These are phyloP conservation scores for Penicillium rolfsii DNA, from an alignment of 2,329 filamentous ascomycete genomes.

Conservation along the genomic window DNA sequence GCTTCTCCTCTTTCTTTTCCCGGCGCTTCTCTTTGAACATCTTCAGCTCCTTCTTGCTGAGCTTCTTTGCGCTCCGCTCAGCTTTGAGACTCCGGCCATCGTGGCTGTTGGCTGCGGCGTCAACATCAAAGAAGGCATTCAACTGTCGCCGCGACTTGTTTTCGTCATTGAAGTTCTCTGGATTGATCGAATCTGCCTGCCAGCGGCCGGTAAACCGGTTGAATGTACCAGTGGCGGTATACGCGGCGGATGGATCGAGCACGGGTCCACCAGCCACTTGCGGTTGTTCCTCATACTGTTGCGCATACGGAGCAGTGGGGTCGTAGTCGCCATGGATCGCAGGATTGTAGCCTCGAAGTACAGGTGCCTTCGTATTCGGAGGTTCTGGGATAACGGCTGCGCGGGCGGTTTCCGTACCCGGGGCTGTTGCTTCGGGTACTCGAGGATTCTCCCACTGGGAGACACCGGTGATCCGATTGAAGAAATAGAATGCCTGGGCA, in stretches of 20 bases:
- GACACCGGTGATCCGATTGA: conserved; percentile 74
- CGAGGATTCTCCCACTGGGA: conserved; percentile 89
- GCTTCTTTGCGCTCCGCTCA: conserved; percentile 81
- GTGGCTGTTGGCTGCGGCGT: conserved; percentile 87
- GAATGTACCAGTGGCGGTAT: conserved; percentile 74
- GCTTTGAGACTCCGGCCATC: conserved; percentile 89
- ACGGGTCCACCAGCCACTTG: conserved; percentile 23
- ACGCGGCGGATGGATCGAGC: conserved; percentile 55
- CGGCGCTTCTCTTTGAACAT: conserved; percentile 87
- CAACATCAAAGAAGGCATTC: conserved; percentile 94
- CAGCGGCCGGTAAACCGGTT: conserved; percentile 88
- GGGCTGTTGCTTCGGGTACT: conserved; percentile 55
- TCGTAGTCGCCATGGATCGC: conserved; percentile 97
- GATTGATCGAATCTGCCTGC: conserved; percentile 68
- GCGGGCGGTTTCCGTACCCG: conserved; percentile 31
- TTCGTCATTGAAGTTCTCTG: conserved; percentile 81
- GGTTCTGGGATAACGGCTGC: conserved; percentile 39
- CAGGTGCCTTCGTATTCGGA: conserved; percentile 46
- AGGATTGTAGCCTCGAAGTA: conserved; percentile 82
- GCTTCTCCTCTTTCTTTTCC: conserved; percentile 91
- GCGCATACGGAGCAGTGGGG: conserved; percentile 90
- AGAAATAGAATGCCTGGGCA: conserved; percentile 76
- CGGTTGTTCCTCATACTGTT: conserved; percentile 52
- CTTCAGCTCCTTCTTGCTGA: conserved; percentile 83
- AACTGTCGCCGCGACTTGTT: conserved; percentile 86